Percentiles rank a stretch among this genome's conserved stretches.
phyloP scores from a whole-genome alignment of 495 filamentous ascomycete genomes.

The Penicillium steckii region DNA sequence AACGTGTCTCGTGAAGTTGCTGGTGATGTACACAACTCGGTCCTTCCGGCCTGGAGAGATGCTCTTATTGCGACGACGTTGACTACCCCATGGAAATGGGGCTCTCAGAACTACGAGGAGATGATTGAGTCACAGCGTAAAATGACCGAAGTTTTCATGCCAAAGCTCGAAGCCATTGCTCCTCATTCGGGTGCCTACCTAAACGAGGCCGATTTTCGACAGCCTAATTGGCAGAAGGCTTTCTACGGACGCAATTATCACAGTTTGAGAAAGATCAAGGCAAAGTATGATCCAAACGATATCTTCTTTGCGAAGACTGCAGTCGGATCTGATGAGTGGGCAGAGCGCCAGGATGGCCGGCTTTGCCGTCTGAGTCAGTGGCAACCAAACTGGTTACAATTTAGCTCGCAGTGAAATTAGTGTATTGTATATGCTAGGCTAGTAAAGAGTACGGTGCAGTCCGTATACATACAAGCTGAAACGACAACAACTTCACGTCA shows the following conservation, averaged over 20 bases:
- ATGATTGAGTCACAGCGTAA: conserved; percentile 36
- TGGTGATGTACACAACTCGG: conserved; percentile 52
- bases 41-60: conserved; percentile 60
- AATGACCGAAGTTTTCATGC: conserved; percentile 42
- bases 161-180: conserved; percentile 38
- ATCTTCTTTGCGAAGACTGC: conserved; percentile 59
- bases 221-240: conserved; percentile 48
- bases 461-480: too few relatives aligned
- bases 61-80: conserved; percentile 44
- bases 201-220: conserved; percentile 47
- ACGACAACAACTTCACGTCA: too few relatives aligned
- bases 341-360: conserved; percentile 26
- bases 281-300: conserved; percentile 53
- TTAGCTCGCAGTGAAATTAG: neutral
- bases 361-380: conserved; percentile 26
- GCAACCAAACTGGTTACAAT: conserved; percentile 5
- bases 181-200: conserved; percentile 38
- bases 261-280: conserved; percentile 38
- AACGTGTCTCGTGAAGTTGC: conserved; percentile 38
- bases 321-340: conserved; percentile 63
- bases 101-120: conserved; percentile 20
- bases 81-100: conserved; percentile 41
- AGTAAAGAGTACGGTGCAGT: too few relatives aligned
- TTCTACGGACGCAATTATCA: conserved; percentile 53
- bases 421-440: too few relatives aligned